These are phyloP conservation scores for Vicia sativa DNA, from an alignment of 306 rosid species.

Conservation along the genomic window DNA sequence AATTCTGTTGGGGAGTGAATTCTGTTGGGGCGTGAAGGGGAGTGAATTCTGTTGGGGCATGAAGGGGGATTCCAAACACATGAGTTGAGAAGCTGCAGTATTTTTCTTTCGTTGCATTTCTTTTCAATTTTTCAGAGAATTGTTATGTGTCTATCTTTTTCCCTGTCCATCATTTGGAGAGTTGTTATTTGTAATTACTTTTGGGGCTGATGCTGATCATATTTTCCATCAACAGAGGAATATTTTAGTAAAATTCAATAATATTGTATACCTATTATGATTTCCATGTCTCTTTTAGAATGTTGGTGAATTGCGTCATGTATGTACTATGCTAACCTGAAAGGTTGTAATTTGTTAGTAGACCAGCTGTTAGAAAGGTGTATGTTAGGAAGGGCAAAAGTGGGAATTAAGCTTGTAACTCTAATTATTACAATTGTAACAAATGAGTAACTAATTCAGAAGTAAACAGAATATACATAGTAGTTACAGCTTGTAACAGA, in stretches of 20 bases:
- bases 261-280: conserved; percentile 10
- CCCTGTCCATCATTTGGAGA: conserved; percentile 6
- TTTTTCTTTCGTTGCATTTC: too few relatives aligned
- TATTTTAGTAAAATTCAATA: conserved; percentile 4
- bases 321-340: conserved; percentile 21
- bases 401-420: too few relatives aligned
- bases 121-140: conserved; percentile 9
- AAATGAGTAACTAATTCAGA: too few relatives aligned
- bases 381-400: too few relatives aligned
- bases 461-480: too few relatives aligned
- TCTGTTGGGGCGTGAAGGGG: too few relatives aligned
- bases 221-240: background rate
- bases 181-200: conserved; percentile 11
- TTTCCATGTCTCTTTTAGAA: too few relatives aligned
- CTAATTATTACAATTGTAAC: too few relatives aligned
- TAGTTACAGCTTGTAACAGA: too few relatives aligned
- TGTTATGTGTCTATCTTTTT: background rate
- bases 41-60: too few relatives aligned
- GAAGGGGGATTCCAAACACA: background rate
- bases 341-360: background rate
- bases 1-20: too few relatives aligned
- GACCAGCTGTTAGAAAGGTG: too few relatives aligned
- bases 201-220: background rate
- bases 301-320: conserved; percentile 21
- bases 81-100: background rate